Evolutionary conservation across 805 yeast genomes (phyloP).

Genomic region (Zygoascus biomembranicola): DNA sequence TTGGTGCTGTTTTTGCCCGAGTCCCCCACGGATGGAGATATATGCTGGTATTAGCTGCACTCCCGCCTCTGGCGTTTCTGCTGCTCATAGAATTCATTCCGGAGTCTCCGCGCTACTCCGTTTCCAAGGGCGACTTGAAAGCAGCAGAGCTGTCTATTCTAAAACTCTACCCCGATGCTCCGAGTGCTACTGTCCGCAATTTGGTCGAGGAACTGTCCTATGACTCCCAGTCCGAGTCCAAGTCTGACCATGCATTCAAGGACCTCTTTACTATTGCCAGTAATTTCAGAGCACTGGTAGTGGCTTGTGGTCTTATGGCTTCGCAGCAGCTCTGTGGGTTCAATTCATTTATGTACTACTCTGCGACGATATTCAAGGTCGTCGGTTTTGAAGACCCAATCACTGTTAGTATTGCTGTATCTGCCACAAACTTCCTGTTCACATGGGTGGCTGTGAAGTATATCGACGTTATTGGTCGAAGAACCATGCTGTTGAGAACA

Average conservation of each 20-base stretch:
- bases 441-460: conserved; percentile 78
- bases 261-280: conserved; percentile 26
- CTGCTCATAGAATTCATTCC: conserved; percentile 74
- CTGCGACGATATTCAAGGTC: conserved; percentile 82
- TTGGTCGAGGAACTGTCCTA: conserved; percentile 56
- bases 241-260: conserved; percentile 10
- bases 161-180: conserved; percentile 54
- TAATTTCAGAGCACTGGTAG: conserved; percentile 59
- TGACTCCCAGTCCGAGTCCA: conserved; percentile 14
- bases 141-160: conserved; percentile 62
- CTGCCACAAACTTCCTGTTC: conserved; percentile 88
- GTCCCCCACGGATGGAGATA: conserved; percentile 87
- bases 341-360: conserved; percentile 92
- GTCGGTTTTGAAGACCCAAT: conserved; percentile 84
- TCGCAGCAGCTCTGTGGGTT: conserved; percentile 96
- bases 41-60: conserved; percentile 78
- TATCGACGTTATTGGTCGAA: conserved; percentile 83
- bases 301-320: conserved; percentile 92
- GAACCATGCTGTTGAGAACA: conserved; percentile 67
- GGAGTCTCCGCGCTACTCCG: conserved; percentile 87
- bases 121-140: conserved; percentile 56
- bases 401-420: conserved; percentile 77
- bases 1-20: conserved; percentile 63
- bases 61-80: conserved; percentile 81
- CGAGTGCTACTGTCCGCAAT: conserved; percentile 52